Percentiles rank a stretch among this genome's conserved stretches.
phyloP scores from a whole-genome alignment of 2,329 filamentous ascomycete species.

The Gaeumannomyces sp. region DNA sequence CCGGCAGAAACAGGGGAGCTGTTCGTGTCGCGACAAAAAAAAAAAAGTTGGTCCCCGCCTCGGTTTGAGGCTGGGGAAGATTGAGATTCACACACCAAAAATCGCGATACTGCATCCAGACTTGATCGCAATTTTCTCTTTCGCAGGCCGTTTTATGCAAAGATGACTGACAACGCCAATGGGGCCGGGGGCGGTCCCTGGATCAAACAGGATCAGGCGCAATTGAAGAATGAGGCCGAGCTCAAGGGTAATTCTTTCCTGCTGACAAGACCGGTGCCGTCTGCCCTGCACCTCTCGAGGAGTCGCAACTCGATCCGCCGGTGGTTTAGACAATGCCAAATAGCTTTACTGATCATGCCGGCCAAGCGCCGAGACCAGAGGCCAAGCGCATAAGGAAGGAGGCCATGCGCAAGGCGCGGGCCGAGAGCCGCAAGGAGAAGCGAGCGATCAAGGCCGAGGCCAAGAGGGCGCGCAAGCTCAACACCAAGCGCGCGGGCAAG shows the following conservation, averaged over 20 bases:
- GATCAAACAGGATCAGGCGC: conserved; percentile 9
- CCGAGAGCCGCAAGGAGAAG: conserved; percentile 30
- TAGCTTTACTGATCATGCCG: neutral
- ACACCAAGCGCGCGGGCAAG: conserved; percentile 26
- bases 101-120: neutral
- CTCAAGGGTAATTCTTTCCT: conserved; percentile 11
- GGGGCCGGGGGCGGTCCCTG: neutral
- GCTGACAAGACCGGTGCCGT: too few relatives aligned
- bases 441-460: conserved; percentile 28
- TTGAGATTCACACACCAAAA: neutral
- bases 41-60: neutral
- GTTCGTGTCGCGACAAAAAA: neutral
- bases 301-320: neutral
- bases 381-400: conserved; percentile 22
- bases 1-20: neutral
- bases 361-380: conserved; percentile 18
- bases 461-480: conserved; percentile 32
- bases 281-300: too few relatives aligned
- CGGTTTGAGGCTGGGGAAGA: neutral
- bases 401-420: conserved; percentile 21
- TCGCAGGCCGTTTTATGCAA: neutral
- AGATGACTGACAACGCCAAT: neutral
- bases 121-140: neutral
- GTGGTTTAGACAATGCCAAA: too few relatives aligned
- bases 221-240: conserved; percentile 8